phyloP scores from a whole-genome alignment of 2,329 filamentous ascomycete genomes.

The Alternaria longipes region DNA sequence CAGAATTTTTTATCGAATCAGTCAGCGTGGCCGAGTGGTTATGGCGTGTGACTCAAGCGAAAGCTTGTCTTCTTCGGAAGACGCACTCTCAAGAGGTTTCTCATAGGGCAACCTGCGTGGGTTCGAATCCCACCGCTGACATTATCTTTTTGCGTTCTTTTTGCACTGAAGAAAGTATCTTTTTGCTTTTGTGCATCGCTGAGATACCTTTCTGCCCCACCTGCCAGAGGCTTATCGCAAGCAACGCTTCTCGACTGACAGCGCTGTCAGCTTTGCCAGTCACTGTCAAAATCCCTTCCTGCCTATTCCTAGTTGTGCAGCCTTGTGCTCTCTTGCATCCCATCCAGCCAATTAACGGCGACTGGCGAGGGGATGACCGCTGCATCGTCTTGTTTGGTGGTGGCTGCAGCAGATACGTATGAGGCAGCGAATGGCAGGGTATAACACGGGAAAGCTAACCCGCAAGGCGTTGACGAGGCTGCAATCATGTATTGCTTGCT shows the following conservation, averaged over 20 bases:
- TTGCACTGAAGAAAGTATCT: neutral
- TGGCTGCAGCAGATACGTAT: neutral
- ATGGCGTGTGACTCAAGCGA: slow-evolving; percentile 19
- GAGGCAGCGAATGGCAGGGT: neutral
- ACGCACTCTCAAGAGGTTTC: slow-evolving; percentile 6
- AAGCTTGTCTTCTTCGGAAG: slow-evolving; percentile 7
- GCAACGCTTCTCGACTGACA: neutral
- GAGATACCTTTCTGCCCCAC: neutral
- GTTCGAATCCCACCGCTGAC: slow-evolving; percentile 16
- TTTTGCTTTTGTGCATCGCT: neutral
- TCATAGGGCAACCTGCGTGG: slow-evolving; percentile 18
- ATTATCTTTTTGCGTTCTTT: slow-evolving; percentile 2
- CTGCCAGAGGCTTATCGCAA: neutral
- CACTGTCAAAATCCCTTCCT: neutral
- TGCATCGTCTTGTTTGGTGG: neutral
- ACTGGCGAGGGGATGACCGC: neutral
- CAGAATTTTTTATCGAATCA: neutral
- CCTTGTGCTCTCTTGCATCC: neutral
- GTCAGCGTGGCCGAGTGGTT: slow-evolving; percentile 12
- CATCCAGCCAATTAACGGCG: neutral
- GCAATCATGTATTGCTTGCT: too few species aligned
- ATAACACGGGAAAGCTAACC: neutral
- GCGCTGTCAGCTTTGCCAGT: neutral
- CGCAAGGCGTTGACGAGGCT: too few species aligned
- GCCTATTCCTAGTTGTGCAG: neutral